phyloP scores from a whole-genome alignment of 2,329 filamentous ascomycete species.

The Botrytis elliptica region DNA sequence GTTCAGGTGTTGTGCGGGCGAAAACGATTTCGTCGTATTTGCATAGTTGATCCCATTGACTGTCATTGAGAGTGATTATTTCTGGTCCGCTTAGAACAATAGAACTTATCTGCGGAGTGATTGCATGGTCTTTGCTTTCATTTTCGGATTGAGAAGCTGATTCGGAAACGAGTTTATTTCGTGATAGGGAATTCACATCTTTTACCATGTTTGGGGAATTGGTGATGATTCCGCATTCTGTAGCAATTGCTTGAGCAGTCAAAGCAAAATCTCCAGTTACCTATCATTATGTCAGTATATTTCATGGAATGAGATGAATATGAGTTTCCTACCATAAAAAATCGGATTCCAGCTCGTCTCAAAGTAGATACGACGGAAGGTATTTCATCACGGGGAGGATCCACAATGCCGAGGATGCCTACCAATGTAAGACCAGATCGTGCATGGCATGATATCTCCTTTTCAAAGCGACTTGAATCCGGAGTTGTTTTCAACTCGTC shows the following conservation, averaged over 20 bases:
- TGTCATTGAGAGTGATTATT: slow-evolving; percentile 59
- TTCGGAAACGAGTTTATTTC: neutral
- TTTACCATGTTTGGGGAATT: slow-evolving; percentile 24
- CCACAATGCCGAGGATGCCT: slow-evolving; percentile 55
- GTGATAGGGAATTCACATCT: slow-evolving; percentile 20
- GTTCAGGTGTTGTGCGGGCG: slow-evolving; percentile 71
- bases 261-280: slow-evolving; percentile 71
- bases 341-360: slow-evolving; percentile 65
- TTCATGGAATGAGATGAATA: neutral
- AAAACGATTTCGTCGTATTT: slow-evolving; percentile 72
- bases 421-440: slow-evolving; percentile 49
- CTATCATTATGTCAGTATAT: neutral
- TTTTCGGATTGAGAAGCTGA: neutral
- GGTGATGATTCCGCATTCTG: slow-evolving; percentile 68
- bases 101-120: slow-evolving; percentile 35
- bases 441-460: slow-evolving; percentile 52
- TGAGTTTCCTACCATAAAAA: slow-evolving; percentile 60
- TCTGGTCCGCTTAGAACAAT: slow-evolving; percentile 65
- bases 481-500: slow-evolving; percentile 22
- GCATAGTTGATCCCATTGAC: slow-evolving; percentile 64
- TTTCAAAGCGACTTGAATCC: slow-evolving; percentile 48
- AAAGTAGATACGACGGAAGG: slow-evolving; percentile 56
- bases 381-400: slow-evolving; percentile 57
- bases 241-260: slow-evolving; percentile 68
- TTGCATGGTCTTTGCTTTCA: neutral